Evolutionary conservation across 2,329 filamentous ascomycete genomes (phyloP).

Genomic region (Teratosphaeria gauchensis): DNA sequence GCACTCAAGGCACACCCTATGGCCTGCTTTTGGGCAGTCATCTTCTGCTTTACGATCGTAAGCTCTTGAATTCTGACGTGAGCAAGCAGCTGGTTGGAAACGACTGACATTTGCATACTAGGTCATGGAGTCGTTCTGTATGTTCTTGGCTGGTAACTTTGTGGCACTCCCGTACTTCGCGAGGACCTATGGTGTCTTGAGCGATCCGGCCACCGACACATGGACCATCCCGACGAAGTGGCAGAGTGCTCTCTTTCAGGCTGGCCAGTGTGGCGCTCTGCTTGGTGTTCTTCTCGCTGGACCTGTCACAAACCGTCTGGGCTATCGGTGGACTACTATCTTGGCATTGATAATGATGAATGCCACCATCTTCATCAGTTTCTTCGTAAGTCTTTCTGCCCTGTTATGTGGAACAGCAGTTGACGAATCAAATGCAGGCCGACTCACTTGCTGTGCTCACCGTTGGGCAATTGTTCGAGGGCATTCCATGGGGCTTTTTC

Average conservation of each 20-base stretch:
- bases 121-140: constrained; percentile 43
- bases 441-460: constrained; percentile 37
- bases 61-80: neutral
- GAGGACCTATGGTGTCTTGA: constrained; percentile 34
- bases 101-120: neutral
- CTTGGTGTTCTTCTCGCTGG: constrained; percentile 49
- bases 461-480: constrained; percentile 47
- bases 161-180: constrained; percentile 40
- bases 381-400: constrained; percentile 30
- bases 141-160: constrained; percentile 50
- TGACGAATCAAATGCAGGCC: constrained; percentile 18
- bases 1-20: constrained; percentile 40
- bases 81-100: constrained; percentile 2
- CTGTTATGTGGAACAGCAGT: neutral
- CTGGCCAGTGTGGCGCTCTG: constrained; percentile 47
- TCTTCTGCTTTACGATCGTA: constrained; percentile 37
- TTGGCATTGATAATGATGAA: constrained; percentile 45
- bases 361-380: constrained; percentile 48
- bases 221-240: constrained; percentile 42
- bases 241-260: constrained; percentile 47
- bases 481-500: constrained; percentile 54
- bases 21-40: constrained; percentile 41
- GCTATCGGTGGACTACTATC: constrained; percentile 50
- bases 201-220: constrained; percentile 1
- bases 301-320: constrained; percentile 46